Conservation (phyloP, 2,329 filamentous ascomycete species). For the Claviceps sp. region DNA sequence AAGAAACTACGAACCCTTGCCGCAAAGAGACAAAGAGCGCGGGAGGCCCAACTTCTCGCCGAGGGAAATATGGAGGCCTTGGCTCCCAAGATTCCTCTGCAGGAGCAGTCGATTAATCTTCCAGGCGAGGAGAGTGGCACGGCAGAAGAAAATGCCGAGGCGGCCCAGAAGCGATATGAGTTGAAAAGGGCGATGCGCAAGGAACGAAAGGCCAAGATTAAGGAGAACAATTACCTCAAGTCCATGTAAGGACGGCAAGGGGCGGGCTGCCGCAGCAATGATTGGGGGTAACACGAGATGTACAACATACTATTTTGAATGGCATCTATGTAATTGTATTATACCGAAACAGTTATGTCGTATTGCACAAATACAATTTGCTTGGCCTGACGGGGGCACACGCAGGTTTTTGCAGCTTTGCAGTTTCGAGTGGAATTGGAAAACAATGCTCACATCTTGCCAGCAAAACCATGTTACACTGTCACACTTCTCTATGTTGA, state of each 20-base stretch:
- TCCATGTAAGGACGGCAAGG: conserved; percentile 40
- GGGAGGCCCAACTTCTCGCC: conserved; percentile 47
- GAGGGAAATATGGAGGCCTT: conserved; percentile 53
- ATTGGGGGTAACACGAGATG: not conserved
- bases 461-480: not conserved
- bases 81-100: conserved; percentile 57
- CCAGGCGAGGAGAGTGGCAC: conserved; percentile 34
- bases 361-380: too few relatives aligned
- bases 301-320: conserved; percentile 8
- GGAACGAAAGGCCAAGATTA: conserved; percentile 63
- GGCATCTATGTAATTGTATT: conserved; percentile 14
- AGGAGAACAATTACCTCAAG: conserved; percentile 78
- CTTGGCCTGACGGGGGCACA: not conserved
- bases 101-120: conserved; percentile 67
- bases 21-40: conserved; percentile 45
- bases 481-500: not conserved
- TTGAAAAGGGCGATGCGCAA: conserved; percentile 59
- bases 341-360: conserved; percentile 7
- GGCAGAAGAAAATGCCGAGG: conserved; percentile 31
- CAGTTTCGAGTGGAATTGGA: not conserved
- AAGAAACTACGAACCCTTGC: conserved; percentile 67
- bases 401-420: not conserved
- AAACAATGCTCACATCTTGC: too few relatives aligned
- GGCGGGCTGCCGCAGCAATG: not conserved
- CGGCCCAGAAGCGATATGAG: conserved; percentile 41